phyloP scores from a whole-genome alignment of 345 rosid genomes.

The Rhizophora apiculata region DNA sequence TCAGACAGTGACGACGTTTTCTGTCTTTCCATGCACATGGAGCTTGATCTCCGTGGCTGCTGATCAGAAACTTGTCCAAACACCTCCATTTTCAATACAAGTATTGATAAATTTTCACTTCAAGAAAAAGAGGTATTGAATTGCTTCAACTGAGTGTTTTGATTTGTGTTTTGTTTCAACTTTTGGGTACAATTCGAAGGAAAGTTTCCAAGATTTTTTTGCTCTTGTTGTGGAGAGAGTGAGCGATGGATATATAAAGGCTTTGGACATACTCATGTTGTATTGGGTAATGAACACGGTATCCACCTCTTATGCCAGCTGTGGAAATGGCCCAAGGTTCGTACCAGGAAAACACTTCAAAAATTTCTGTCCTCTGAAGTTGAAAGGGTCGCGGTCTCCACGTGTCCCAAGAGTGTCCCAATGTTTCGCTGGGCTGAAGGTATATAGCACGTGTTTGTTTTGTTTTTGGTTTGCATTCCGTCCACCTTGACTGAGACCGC shows the following conservation, averaged over 20 bases:
- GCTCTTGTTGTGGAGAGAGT: neutral
- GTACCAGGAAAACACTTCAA: neutral
- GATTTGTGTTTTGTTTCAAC: neutral
- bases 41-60: neutral
- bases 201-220: neutral
- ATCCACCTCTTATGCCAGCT: neutral
- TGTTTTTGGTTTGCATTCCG: too few species aligned
- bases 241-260: neutral
- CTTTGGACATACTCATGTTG: neutral
- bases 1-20: constrained; percentile 22
- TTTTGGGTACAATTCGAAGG: neutral
- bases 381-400: too few species aligned
- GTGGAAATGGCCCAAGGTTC: neutral
- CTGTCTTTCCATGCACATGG: neutral
- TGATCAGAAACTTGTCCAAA: constrained; percentile 9
- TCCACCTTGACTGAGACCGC: too few species aligned
- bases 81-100: constrained; percentile 12
- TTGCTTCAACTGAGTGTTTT: neutral
- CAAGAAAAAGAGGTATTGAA: neutral
- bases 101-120: neutral
- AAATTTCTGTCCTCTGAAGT: too few species aligned
- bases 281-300: neutral
- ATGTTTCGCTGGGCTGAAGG: too few species aligned
- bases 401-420: too few species aligned
- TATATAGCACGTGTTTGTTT: too few species aligned